Conservation (phyloP, 1,284 basidiomycete genomes). For the Sutorius eximius region DNA sequence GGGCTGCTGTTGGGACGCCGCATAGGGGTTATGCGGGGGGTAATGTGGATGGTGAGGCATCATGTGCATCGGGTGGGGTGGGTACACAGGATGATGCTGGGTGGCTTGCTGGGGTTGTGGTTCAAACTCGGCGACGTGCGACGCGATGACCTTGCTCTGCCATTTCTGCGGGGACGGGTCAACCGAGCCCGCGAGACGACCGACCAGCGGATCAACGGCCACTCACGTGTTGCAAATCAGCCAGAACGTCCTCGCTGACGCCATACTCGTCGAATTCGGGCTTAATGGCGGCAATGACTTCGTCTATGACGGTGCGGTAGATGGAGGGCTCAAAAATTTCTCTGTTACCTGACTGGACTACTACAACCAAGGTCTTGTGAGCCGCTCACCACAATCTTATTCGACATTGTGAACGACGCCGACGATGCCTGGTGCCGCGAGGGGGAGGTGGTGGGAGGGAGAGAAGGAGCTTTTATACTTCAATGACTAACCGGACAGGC, state of each 20-base stretch:
- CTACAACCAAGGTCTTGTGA: conserved; percentile 58
- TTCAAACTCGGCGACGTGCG: conserved; percentile 93
- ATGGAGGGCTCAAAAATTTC: conserved; percentile 77
- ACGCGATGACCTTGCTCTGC: conserved; percentile 90
- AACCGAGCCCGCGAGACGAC: conserved; percentile 13
- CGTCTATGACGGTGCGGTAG: conserved; percentile 95
- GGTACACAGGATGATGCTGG: conserved; percentile 50
- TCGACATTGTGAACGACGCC: conserved; percentile 60
- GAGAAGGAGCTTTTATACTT: conserved; percentile 50
- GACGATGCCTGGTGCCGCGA: conserved; percentile 38
- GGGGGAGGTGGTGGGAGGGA: conserved; percentile 37
- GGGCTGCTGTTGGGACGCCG: conserved; percentile 37
- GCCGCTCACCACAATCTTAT: conserved; percentile 90
- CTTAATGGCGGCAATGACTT: conserved; percentile 87
- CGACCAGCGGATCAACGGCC: conserved; percentile 6
- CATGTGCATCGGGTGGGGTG: conserved; percentile 54
- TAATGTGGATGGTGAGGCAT: conserved; percentile 49
- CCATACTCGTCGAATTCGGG: conserved; percentile 97
- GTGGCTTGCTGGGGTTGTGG: conserved; percentile 46
- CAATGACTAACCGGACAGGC: conserved; percentile 42
- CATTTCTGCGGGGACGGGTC: conserved; percentile 67
- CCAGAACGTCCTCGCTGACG: conserved; percentile 88
- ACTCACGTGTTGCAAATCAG: conserved; percentile 85
- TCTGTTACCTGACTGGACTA: conserved; percentile 59
- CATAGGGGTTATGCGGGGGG: conserved; percentile 46